Conservation (phyloP, 257 asterid genomes). For the Lavandula angustifolia region DNA sequence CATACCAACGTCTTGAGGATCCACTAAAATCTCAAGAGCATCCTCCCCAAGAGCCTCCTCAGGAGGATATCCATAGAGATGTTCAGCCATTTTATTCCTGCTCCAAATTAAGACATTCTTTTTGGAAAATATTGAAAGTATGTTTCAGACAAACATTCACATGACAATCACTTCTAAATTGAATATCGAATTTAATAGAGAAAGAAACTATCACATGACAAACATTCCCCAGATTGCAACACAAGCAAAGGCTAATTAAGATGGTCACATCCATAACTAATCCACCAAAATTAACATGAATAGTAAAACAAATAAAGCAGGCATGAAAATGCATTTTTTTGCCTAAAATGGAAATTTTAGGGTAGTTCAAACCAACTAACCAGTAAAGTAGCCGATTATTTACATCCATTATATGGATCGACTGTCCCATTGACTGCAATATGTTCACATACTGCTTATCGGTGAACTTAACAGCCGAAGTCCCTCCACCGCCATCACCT, state of each 20-base stretch:
- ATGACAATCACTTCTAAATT: background rate
- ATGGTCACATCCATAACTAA: background rate
- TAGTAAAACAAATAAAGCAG: background rate
- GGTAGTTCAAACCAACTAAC: slow-evolving; percentile 46
- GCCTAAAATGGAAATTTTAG: slow-evolving; percentile 23
- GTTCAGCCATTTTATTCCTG: slow-evolving; percentile 87
- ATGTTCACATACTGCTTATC: slow-evolving; percentile 79
- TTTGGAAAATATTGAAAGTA: background rate
- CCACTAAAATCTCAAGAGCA: slow-evolving; percentile 56
- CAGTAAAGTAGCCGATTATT: slow-evolving; percentile 71
- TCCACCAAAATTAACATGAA: background rate
- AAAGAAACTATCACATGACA: background rate
- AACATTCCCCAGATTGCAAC: background rate
- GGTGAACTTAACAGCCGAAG: slow-evolving; percentile 56
- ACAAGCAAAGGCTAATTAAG: background rate
- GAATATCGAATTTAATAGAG: background rate
- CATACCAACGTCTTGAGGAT: slow-evolving; percentile 42
- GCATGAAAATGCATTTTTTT: background rate
- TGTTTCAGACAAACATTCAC: background rate
- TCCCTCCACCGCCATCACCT: slow-evolving; percentile 32
- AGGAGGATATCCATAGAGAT: slow-evolving; percentile 65
- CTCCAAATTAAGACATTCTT: slow-evolving; percentile 18
- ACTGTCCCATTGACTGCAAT: slow-evolving; percentile 90
- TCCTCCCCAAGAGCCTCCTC: slow-evolving; percentile 69
- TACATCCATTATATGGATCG: slow-evolving; percentile 75